Evolutionary conservation across 1,139 yeast species (phyloP).

Genomic region (Blastobotrys apis): DNA sequence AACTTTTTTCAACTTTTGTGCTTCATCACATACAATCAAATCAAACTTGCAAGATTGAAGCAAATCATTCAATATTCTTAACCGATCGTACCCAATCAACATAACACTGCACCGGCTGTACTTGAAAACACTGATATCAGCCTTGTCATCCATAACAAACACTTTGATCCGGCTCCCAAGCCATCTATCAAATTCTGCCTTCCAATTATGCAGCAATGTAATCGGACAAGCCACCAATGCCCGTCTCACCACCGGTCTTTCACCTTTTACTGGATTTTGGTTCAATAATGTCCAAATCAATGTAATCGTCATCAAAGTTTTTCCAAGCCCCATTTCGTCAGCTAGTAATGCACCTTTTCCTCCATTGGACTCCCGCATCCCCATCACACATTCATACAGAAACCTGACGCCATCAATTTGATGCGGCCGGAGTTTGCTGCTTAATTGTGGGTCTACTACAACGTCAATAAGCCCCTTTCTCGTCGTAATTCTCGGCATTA

Average conservation of each 20-base stretch:
- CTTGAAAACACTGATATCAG: constrained; percentile 64
- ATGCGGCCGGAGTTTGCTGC: constrained; percentile 64
- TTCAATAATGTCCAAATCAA: constrained; percentile 77
- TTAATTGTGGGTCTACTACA: constrained; percentile 63
- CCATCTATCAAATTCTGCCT: constrained; percentile 86
- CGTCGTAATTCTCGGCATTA: constrained; percentile 39
- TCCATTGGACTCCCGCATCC: constrained; percentile 42
- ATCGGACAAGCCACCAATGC: constrained; percentile 88
- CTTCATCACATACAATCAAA: constrained; percentile 88
- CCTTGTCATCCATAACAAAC: constrained; percentile 32
- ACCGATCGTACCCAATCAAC: constrained; percentile 83
- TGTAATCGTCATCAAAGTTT: constrained; percentile 81
- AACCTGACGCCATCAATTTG: constrained; percentile 80
- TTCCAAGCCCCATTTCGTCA: constrained; percentile 97
- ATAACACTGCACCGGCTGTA: constrained; percentile 71
- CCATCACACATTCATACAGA: constrained; percentile 78
- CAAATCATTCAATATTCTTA: constrained; percentile 54
- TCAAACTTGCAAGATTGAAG: constrained; percentile 54
- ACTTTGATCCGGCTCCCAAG: constrained; percentile 52
- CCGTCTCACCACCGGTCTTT: constrained; percentile 46
- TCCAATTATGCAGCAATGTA: constrained; percentile 85
- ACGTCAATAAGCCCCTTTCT: constrained; percentile 45
- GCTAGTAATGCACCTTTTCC: constrained; percentile 82
- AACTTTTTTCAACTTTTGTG: constrained; percentile 70
- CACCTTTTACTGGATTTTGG: constrained; percentile 56